Evolutionary conservation across 176 grass and related monocot species (phyloP).

Genomic region (Triticum turgidum): DNA sequence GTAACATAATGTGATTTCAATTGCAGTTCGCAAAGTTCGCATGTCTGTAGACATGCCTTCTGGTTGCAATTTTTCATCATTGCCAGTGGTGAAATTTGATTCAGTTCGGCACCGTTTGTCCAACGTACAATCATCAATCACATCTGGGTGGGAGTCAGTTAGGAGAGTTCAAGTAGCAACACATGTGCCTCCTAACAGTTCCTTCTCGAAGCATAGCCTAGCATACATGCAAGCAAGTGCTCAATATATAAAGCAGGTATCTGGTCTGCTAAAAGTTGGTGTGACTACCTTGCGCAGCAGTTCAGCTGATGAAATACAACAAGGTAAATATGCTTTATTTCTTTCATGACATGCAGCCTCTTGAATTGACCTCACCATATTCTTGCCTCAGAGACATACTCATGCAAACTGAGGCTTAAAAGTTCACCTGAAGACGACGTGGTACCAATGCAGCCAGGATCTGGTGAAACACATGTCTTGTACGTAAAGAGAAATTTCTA

Average conservation of each 20-base stretch:
- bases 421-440: slow-evolving; percentile 71
- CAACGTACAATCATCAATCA: slow-evolving; percentile 75
- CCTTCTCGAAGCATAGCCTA: slow-evolving; percentile 89
- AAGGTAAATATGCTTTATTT: slow-evolving; percentile 60
- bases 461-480: slow-evolving; percentile 97
- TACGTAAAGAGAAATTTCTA: slow-evolving; percentile 54
- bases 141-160: slow-evolving; percentile 88
- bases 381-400: slow-evolving; percentile 74
- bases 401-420: slow-evolving; percentile 89
- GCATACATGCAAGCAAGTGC: slow-evolving; percentile 98
- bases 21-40: slow-evolving; percentile 87
- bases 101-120: slow-evolving; percentile 73
- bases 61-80: slow-evolving; percentile 79
- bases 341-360: slow-evolving; percentile 11
- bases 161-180: slow-evolving; percentile 70
- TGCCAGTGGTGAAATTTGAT: slow-evolving; percentile 75
- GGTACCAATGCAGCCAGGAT: slow-evolving; percentile 93
- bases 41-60: slow-evolving; percentile 95
- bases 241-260: slow-evolving; percentile 93
- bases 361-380: slow-evolving; percentile 30
- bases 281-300: slow-evolving; percentile 73
- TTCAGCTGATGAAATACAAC: slow-evolving; percentile 71
- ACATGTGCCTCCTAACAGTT: slow-evolving; percentile 69
- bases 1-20: slow-evolving; percentile 40
- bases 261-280: slow-evolving; percentile 88